Conservation (phyloP, 176 grass and related monocot genomes). For the Carex littledalei region DNA sequence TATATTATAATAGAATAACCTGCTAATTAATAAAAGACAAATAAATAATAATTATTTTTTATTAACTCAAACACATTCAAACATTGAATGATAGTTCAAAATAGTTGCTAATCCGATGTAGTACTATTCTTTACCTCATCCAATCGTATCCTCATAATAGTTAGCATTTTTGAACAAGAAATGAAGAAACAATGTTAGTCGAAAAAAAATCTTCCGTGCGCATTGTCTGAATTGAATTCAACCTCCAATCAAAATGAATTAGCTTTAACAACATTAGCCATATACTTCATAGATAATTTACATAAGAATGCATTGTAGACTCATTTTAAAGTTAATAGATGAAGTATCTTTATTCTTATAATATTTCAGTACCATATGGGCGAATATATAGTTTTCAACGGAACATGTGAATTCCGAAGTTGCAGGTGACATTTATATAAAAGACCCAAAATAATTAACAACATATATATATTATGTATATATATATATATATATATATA, state of each 20-base stretch:
- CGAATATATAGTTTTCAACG: not conserved
- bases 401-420: not conserved
- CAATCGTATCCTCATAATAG: too few relatives aligned
- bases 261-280: too few relatives aligned
- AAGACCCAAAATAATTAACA: constrained; percentile 2
- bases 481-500: too few relatives aligned
- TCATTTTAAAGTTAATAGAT: not conserved
- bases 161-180: not conserved
- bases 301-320: not conserved
- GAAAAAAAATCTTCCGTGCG: not conserved
- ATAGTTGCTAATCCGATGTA: too few relatives aligned
- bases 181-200: not conserved
- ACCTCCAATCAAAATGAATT: not conserved
- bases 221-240: not conserved
- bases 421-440: not conserved
- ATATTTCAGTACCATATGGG: not conserved
- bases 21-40: too few relatives aligned
- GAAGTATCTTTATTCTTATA: not conserved
- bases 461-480: not conserved
- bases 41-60: too few relatives aligned
- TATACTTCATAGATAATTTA: too few relatives aligned
- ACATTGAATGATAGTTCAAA: too few relatives aligned
- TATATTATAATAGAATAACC: too few relatives aligned
- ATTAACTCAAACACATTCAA: too few relatives aligned
- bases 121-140: too few relatives aligned